Evolutionary conservation across 2,329 filamentous ascomycete genomes (phyloP).

Genomic region (Fusarium lyarnte): DNA sequence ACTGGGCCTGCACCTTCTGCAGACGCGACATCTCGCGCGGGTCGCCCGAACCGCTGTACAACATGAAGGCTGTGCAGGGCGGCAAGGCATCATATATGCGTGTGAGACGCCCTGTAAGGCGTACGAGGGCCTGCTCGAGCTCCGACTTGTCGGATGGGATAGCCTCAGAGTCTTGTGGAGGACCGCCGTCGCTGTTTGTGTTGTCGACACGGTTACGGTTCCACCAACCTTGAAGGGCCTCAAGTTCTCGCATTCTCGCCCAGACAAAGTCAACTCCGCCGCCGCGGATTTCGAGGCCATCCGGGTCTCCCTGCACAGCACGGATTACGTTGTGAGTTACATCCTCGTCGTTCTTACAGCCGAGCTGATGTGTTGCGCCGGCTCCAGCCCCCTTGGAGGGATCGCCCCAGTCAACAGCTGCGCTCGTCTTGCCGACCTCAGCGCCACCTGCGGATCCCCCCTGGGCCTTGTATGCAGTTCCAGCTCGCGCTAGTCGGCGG

Average conservation of each 20-base stretch:
- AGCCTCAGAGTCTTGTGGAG: constrained; percentile 41
- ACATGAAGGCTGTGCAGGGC: constrained; percentile 71
- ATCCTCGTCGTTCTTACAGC: constrained; percentile 68
- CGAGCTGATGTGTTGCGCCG: constrained; percentile 65
- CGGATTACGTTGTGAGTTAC: constrained; percentile 65
- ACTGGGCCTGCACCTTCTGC: constrained; percentile 68
- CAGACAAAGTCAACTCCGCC: constrained; percentile 74
- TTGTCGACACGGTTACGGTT: constrained; percentile 62
- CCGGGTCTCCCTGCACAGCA: constrained; percentile 66
- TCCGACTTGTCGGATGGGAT: constrained; percentile 35
- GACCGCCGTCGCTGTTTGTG: constrained; percentile 48
- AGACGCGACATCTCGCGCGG: constrained; percentile 72
- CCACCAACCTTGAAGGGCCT: constrained; percentile 74
- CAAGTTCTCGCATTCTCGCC: constrained; percentile 72
- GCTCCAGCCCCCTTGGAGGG: constrained; percentile 68
- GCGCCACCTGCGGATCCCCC: constrained; percentile 64
- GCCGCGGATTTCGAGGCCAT: constrained; percentile 65
- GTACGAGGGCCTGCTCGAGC: constrained; percentile 58
- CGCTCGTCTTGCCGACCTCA: constrained; percentile 70
- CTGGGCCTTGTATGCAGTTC: constrained; percentile 69
- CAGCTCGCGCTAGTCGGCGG: constrained; percentile 75
- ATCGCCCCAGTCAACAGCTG: constrained; percentile 90
- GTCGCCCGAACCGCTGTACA: constrained; percentile 74
- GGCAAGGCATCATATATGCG: constrained; percentile 68
- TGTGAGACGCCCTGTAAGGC: constrained; percentile 60